Evolutionary conservation across 1,139 yeast genomes (phyloP), one percentile per base, ranked within the genome.

Genomic region (Sugiyamaella japonica): DNA sequence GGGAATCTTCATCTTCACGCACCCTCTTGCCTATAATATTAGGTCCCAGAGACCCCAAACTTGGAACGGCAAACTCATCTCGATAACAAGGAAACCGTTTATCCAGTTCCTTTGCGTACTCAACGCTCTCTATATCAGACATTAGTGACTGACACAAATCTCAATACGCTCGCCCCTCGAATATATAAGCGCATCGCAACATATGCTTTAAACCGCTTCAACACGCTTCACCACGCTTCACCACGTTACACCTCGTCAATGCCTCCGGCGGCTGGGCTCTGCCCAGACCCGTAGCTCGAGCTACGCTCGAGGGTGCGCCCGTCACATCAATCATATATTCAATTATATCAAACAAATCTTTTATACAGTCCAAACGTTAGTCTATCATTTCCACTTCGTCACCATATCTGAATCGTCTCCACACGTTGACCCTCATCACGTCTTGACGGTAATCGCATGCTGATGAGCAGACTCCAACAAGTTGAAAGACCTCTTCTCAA

Each of bases 401-500:
- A 8, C n/a, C n/a, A n/a, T n/a, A n/a, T n/a, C n/a, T n/a, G n/a
- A n/a, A n/a, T n/a, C n/a, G n/a, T n/a, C n/a, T n/a, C n/a, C n/a
- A n/a, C n/a, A n/a, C n/a, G n/a, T n/a, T n/a, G n/a, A n/a, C n/a
- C n/a, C n/a, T n/a, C n/a, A 7, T 40, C 39, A 48, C 4, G 51
- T 17, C 31, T 48, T 48, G 15, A 47, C 43, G 2, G 43, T 3
- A 38, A 47, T 47, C 6, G 42, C 13, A 12, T 25, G 42, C 25
- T 34, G 42, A 23, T 34, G 44, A 17, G 16, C 17, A n/a, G 47
- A 39, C 45, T 54, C 56, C 38, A 59, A 38, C 38, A 57, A 46
- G 46, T 82, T 84, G 73, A 79, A 87, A 71, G 86, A 83, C 73
- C 97, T 84, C 73, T 85, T 89, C 64, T 86, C 89, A 67, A 93